These are phyloP conservation scores for Mucor indicus DNA, from an alignment of 371 early-diverging fungal species.

Conservation along the genomic window DNA sequence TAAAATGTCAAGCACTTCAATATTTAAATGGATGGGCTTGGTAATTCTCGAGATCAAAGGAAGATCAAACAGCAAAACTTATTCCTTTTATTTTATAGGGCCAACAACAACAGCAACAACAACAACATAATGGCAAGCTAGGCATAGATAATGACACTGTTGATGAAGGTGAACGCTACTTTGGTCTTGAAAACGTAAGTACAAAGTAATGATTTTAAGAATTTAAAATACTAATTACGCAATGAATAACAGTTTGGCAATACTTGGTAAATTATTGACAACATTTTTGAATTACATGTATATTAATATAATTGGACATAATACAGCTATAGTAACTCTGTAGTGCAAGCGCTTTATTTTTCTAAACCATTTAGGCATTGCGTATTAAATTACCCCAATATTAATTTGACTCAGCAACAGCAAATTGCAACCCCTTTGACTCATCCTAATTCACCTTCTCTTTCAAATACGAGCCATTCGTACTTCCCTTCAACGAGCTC, in stretches of 20 bases:
- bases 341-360: slow-evolving; percentile 94
- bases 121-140: slow-evolving; percentile 43
- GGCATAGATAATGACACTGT: slow-evolving; percentile 27
- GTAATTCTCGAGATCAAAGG: slow-evolving; percentile 17
- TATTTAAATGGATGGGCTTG: slow-evolving; percentile 88
- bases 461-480: slow-evolving; percentile 4
- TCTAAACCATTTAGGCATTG: slow-evolving; percentile 95
- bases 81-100: slow-evolving; percentile 23
- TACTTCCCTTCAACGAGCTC: slow-evolving; percentile 32
- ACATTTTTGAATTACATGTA: background rate
- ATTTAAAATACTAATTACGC: background rate
- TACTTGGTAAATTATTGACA: slow-evolving; percentile 65
- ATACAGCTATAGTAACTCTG: slow-evolving; percentile 92
- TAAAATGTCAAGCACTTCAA: slow-evolving; percentile 59
- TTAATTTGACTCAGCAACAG: slow-evolving; percentile 1
- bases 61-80: background rate
- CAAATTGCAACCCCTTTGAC: slow-evolving; percentile 1
- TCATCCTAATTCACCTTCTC: slow-evolving; percentile 4
- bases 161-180: slow-evolving; percentile 70
- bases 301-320: background rate
- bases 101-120: too few relatives aligned
- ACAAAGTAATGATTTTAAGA: background rate
- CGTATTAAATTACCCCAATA: slow-evolving; percentile 69
- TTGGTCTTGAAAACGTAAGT: slow-evolving; percentile 90
- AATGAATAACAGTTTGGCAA: slow-evolving; percentile 76